Evolutionary conservation across 345 rosid genomes (phyloP), one percentile per base, ranked within the genome.

Genomic region (Trapa bicornis): DNA sequence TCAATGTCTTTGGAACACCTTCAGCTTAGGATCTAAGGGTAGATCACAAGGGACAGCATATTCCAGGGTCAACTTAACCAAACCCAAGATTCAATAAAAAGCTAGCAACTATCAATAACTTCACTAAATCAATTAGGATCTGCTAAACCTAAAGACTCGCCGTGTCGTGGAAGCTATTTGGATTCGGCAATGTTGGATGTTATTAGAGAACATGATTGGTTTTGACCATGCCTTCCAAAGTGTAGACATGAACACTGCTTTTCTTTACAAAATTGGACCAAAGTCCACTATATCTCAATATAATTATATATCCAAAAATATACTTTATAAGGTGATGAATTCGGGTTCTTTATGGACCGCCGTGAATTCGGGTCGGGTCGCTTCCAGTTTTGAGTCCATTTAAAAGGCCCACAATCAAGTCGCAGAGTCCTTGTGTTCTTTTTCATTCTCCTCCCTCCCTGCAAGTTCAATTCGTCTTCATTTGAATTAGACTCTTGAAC

Each of bases 31-130:
- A 22, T 22, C 3, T 14, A 33, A 17, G 62, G 35, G 63, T 58
- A 58, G 38, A 37, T 38, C 63, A 58, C 63, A 58, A 58, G 38
- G 15, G 63, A 58, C 63, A 32, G 63, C 63, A 58, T 6, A 58
- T 58, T 29, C 33, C 2, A 58, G 38, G 63, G 63, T 58, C 63
- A 58, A 58, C 63, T 32, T 32, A 58, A 32, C 37, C 11, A 11
- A 58, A 32, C 13, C 32, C 37, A 58, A 58, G 4, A 58, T 10
- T 58, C 11, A 32, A 58, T 58, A 29, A 58, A 54, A 4, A 7
- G 0, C 14, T n/a, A 54, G 29, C 29, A 22, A 22, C 29, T 22
- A 54, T n/a, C 32, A 22, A 11, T n/a, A 54, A n/a, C 60, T n/a
- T 54, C 60, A 54, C 9, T 54, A 12, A 22, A 54, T 54, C 60